phyloP scores from a whole-genome alignment of 768 basidiomycete genomes.

The Leccinum rimulosum region DNA sequence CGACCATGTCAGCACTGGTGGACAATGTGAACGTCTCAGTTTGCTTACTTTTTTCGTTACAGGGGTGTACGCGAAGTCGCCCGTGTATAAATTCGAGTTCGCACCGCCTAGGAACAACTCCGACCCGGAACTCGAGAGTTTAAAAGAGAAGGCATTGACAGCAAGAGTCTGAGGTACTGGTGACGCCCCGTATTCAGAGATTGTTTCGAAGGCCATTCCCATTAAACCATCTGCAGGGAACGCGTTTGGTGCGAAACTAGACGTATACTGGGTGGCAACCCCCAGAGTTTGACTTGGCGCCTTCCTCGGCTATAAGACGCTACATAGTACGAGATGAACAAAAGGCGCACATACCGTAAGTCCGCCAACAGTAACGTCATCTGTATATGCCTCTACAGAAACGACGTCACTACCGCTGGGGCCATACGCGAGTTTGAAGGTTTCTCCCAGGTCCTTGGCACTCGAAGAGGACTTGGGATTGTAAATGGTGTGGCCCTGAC shows the following conservation, averaged over 20 bases:
- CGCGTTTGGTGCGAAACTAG: neutral
- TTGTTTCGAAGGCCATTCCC: constrained; percentile 42
- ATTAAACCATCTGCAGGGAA: constrained; percentile 28
- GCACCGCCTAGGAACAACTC: constrained; percentile 56
- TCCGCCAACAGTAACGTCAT: constrained; percentile 13
- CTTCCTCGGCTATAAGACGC: constrained; percentile 7
- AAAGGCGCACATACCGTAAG: constrained; percentile 4
- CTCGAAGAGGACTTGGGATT: constrained; percentile 21
- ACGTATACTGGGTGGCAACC: constrained; percentile 8
- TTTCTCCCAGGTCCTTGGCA: neutral
- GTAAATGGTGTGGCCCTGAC: constrained; percentile 32
- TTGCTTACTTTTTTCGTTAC: constrained; percentile 11
- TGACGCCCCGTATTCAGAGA: constrained; percentile 33
- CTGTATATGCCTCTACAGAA: constrained; percentile 8
- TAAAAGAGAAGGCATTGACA: constrained; percentile 44
- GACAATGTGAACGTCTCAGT: neutral
- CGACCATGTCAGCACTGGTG: neutral
- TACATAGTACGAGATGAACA: neutral
- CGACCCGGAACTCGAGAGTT: constrained; percentile 38
- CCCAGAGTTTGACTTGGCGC: constrained; percentile 14
- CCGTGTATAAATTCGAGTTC: constrained; percentile 43
- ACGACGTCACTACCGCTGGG: neutral
- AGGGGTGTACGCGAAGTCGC: constrained; percentile 37
- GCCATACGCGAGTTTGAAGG: neutral
- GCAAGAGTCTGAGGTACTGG: constrained; percentile 43